Percentiles rank a stretch among this genome's conserved stretches.
These are phyloP conservation scores for Caryocar brasiliense DNA, from an alignment of 441 rosid genomes.

Conservation along the genomic window DNA sequence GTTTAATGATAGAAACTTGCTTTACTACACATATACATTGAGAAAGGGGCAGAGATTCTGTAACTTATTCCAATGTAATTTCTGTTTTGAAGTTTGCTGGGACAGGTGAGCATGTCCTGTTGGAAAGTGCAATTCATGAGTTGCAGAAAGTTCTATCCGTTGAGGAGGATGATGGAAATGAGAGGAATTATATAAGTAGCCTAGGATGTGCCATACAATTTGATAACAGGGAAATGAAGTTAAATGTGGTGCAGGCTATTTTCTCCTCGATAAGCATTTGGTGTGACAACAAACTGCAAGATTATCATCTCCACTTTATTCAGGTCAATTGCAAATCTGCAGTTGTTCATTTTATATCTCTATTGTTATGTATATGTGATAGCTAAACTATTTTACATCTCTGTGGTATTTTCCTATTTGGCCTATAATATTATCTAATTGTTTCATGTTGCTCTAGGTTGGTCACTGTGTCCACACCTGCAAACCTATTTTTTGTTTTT, in stretches of 20 bases:
- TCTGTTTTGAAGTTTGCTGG: conserved; percentile 57
- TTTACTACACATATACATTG: no score
- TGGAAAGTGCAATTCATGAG: conserved; percentile 51
- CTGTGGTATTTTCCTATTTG: conserved; percentile 1
- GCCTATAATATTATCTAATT: neutral
- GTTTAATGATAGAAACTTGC: no score
- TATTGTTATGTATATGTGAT: conserved; percentile 2
- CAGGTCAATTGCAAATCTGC: conserved; percentile 43
- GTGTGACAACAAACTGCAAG: conserved; percentile 69
- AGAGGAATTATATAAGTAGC: conserved; percentile 47
- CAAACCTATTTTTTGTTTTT: neutral
- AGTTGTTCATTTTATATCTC: neutral
- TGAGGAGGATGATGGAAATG: conserved; percentile 41
- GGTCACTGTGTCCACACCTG: neutral
- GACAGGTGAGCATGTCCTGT: conserved; percentile 61
- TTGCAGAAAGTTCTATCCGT: conserved; percentile 44
- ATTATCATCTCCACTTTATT: conserved; percentile 78
- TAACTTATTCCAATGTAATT: conserved; percentile 11
- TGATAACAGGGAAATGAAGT: conserved; percentile 28
- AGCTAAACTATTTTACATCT: conserved; percentile 10
- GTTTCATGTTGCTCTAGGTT: neutral
- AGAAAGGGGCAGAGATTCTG: no score
- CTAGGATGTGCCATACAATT: conserved; percentile 46
- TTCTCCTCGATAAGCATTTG: conserved; percentile 56
- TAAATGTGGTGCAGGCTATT: conserved; percentile 51